Base-by-base conservation (phyloP, 2,329 filamentous ascomycete species). In the Fusarium vanettenii region DNA sequence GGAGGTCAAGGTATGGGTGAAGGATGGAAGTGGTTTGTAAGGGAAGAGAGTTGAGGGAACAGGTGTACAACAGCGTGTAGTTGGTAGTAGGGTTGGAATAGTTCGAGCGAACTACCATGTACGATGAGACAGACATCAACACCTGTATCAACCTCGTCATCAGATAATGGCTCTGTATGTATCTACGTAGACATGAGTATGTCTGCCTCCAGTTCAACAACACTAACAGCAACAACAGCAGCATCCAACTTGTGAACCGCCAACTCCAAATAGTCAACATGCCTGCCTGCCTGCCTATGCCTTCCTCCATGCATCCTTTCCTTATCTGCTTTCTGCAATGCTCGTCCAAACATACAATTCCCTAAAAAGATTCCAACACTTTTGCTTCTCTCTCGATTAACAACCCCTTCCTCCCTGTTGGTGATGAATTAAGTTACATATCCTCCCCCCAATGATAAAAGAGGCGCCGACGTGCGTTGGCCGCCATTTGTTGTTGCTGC, bases 341-440 rank as follows among this genome's bases (percentile, higher is more conserved):
- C 48, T 69, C 55, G 67, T 61, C 63, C 60, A 52, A 69, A 69
- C 72, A 64, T 61, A 59, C 41, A 67, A 18, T 60, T 33, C 29
- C 33, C 62, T 20, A 25, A 45, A 56, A 45, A 52, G 63, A 29
- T 29, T 52, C 48, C 69, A 69, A 62, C 65, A 31, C 13, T 7
- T 52, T 60, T 56, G 52, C 18, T 64, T 13, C 63, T 72, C 22
- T 55, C n/a, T n/a, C 10, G 56, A 59, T 59, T 75, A 74, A 33
- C 72, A 72, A 9, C 45, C 56, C 14, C 45, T 35, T 14, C 56
- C 52, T 31, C 66, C 48, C 60, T 43, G 55, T 13, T 74, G 22
- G 27, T 66, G 65, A 67, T 64, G 60, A 74, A 73, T 73, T 75
- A 75, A 75, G 43, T 71, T 75, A 62, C 63, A 73, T 70, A 50